phyloP scores from a whole-genome alignment of 164 flowering plant species.

The Magnolia changhungtana region DNA sequence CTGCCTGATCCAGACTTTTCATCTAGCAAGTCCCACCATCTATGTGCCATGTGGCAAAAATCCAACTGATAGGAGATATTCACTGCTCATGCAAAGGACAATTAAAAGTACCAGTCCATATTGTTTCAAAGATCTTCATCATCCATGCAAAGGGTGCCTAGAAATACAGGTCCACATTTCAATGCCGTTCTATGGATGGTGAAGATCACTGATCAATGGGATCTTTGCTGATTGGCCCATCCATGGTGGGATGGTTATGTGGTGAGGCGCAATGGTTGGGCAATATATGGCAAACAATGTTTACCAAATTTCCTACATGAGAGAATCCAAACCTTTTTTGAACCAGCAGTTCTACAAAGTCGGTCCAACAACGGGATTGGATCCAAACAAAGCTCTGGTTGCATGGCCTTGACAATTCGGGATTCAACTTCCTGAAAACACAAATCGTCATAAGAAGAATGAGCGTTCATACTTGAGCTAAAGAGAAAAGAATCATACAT shows the following conservation, averaged over 20 bases:
- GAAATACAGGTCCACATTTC: not conserved
- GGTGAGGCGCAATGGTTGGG: not conserved
- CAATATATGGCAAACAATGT: not conserved
- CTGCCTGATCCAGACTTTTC: not conserved
- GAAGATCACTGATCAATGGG: not conserved
- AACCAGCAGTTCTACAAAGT: constrained; percentile 43
- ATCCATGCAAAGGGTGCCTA: not conserved
- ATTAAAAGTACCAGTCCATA: not conserved
- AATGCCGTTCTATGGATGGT: not conserved
- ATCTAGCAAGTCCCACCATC: not conserved
- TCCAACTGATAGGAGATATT: not conserved
- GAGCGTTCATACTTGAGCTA: not conserved
- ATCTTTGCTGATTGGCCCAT: not conserved
- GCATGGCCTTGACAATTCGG: constrained; percentile 76
- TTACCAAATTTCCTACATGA: not conserved
- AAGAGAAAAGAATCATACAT: constrained; percentile 9
- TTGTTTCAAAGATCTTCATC: not conserved
- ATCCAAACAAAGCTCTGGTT: constrained; percentile 77
- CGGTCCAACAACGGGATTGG: constrained; percentile 77
- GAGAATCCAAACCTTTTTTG: constrained; percentile 46
- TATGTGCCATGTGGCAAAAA: not conserved
- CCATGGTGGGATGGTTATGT: not conserved
- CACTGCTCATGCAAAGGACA: not conserved
- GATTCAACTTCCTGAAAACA: constrained; percentile 82
- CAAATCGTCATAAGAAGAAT: not conserved